Percentiles rank a stretch among this genome's conserved stretches.
These are phyloP conservation scores for Inonotus hispidus DNA, from an alignment of 1,284 basidiomycete species.

Conservation along the genomic window DNA sequence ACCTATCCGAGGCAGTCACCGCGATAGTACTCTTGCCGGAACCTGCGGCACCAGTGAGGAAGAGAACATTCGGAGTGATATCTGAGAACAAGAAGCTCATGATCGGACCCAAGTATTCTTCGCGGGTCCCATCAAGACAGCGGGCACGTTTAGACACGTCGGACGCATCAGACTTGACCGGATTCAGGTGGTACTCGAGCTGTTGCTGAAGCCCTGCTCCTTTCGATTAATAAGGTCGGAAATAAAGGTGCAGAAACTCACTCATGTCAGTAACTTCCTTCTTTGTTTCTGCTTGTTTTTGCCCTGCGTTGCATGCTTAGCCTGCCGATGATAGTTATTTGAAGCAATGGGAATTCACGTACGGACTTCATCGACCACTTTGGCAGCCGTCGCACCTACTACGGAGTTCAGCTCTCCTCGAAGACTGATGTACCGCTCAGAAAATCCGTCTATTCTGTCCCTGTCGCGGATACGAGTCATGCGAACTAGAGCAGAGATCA, in stretches of 20 bases:
- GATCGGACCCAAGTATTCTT: background rate
- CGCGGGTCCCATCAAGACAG: background rate
- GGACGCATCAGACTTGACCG: background rate
- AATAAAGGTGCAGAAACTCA: background rate
- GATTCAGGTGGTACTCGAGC: background rate
- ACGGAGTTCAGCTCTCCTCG: background rate
- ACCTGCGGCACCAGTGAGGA: background rate
- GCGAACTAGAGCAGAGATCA: background rate
- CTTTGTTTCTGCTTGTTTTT: too few relatives aligned
- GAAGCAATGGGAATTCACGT: too few relatives aligned
- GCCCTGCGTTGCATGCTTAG: too few relatives aligned
- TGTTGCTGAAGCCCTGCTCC: background rate
- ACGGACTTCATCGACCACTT: background rate
- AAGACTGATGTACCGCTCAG: background rate
- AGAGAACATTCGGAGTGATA: background rate
- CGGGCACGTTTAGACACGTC: background rate
- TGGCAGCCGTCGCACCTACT: background rate
- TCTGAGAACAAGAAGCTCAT: background rate
- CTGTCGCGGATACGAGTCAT: background rate
- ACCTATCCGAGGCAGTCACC: background rate
- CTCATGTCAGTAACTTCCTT: too few relatives aligned
- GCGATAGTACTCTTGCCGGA: constrained; percentile 4
- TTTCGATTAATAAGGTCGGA: background rate
- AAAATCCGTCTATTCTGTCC: background rate
- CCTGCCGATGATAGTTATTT: too few relatives aligned